Percentiles rank a stretch among this genome's conserved stretches.
phyloP scores from a whole-genome alignment of 495 filamentous ascomycete species.

The Aspergillus biplanus region DNA sequence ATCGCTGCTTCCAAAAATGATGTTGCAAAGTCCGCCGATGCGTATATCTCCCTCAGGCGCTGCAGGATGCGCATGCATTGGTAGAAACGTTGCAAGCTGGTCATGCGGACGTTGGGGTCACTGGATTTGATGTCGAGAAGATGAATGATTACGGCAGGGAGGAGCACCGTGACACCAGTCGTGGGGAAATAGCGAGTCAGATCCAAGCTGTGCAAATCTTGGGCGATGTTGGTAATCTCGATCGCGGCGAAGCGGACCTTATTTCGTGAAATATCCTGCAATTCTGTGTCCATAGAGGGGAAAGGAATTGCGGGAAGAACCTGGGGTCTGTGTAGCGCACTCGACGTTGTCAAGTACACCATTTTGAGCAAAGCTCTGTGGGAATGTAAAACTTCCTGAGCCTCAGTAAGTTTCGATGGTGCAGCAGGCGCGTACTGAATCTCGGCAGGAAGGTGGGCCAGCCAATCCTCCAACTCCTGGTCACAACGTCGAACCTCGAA shows the following conservation, averaged over 20 bases:
- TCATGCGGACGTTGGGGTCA: conserved; percentile 65
- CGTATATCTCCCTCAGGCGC: conserved; percentile 79
- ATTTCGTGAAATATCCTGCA: conserved; percentile 76
- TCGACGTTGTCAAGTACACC: conserved; percentile 85
- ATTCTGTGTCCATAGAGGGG: conserved; percentile 58
- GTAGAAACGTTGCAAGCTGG: conserved; percentile 75
- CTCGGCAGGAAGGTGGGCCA: conserved; percentile 65
- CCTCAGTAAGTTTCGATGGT: conserved; percentile 47
- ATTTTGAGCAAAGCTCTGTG: conserved; percentile 82
- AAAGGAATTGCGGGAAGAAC: conserved; percentile 74
- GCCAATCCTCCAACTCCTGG: conserved; percentile 72
- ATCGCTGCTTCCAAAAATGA: conserved; percentile 85
- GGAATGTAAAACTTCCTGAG: conserved; percentile 64
- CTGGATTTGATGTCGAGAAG: conserved; percentile 85
- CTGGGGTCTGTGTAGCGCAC: conserved; percentile 84
- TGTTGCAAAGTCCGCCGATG: conserved; percentile 83
- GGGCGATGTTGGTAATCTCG: conserved; percentile 79
- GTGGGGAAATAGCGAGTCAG: conserved; percentile 82
- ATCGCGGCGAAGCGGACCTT: conserved; percentile 78
- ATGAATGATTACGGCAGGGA: conserved; percentile 90
- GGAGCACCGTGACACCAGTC: conserved; percentile 83
- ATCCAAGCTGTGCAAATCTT: conserved; percentile 66
- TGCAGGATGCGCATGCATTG: conserved; percentile 86
- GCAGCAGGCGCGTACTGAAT: conserved; percentile 62
- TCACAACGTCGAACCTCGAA: conserved; percentile 75